Percentiles rank a stretch among this genome's conserved stretches.
Conservation (phyloP, 441 rosid genomes). For the Populus tomentosa region DNA sequence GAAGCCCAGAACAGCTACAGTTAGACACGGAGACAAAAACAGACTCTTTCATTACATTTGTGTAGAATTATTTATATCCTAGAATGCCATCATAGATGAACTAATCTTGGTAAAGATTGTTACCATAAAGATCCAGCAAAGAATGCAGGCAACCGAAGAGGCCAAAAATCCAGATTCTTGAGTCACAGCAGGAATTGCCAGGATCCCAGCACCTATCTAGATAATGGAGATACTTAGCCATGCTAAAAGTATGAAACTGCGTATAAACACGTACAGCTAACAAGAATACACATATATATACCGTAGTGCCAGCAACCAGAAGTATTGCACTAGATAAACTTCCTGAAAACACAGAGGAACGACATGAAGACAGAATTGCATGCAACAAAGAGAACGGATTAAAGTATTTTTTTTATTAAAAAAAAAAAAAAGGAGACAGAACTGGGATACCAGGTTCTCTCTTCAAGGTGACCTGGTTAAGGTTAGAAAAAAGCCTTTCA, state of each 20-base stretch:
- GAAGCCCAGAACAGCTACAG: no score
- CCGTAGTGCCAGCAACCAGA: conserved; percentile 91
- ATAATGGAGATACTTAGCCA: neutral
- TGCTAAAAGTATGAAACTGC: neutral
- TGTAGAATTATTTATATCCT: neutral
- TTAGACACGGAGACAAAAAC: no score
- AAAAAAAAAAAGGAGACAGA: neutral
- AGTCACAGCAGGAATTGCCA: conserved; percentile 92
- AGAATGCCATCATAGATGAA: neutral
- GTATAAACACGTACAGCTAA: neutral
- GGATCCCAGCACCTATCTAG: conserved; percentile 93
- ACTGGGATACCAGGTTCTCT: conserved; percentile 60
- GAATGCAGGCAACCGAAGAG: conserved; percentile 66
- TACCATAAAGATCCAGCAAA: conserved; percentile 93
- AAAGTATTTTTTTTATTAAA: neutral
- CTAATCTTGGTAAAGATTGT: neutral
- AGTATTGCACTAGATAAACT: conserved; percentile 75
- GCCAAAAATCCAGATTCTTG: conserved; percentile 86
- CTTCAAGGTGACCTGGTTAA: conserved; percentile 66
- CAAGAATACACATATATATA: conserved; percentile 16
- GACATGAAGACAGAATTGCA: neutral
- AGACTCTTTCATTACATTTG: no score
- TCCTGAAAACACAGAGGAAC: conserved; percentile 40
- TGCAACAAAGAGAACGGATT: neutral
- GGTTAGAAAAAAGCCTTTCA: conserved; percentile 87